These are phyloP conservation scores for Gymnopus androsaceus DNA, from an alignment of 1,284 basidiomycete genomes.

Conservation along the genomic window DNA sequence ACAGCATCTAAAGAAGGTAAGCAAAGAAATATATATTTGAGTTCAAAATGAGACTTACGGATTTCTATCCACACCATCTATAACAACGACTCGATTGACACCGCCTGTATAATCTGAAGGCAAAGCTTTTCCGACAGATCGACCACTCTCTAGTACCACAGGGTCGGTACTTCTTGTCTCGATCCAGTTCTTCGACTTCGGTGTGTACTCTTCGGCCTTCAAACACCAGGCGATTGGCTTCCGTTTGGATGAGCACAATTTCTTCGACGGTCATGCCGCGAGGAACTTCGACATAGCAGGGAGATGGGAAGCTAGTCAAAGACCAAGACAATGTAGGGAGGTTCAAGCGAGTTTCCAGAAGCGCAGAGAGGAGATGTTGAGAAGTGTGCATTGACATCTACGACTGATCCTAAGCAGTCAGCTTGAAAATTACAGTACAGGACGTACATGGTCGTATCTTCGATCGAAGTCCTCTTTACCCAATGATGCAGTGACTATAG, in stretches of 20 bases:
- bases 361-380: constrained; percentile 82
- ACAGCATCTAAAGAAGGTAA: constrained; percentile 62
- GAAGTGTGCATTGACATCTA: constrained; percentile 85
- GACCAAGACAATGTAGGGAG: constrained; percentile 88
- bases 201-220: constrained; percentile 65
- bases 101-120: constrained; percentile 76
- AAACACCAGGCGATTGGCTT: constrained; percentile 67
- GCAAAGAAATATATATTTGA: not conserved
- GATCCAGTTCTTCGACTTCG: constrained; percentile 67
- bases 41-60: constrained; percentile 52
- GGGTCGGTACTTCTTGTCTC: constrained; percentile 37
- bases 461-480: constrained; percentile 68
- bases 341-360: constrained; percentile 67
- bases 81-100: constrained; percentile 79
- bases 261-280: constrained; percentile 69
- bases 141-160: constrained; percentile 43
- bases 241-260: constrained; percentile 61
- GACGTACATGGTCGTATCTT: constrained; percentile 76
- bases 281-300: constrained; percentile 79
- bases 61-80: constrained; percentile 80
- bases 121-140: constrained; percentile 56
- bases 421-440: not conserved
- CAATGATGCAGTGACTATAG: constrained; percentile 56
- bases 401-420: constrained; percentile 5
- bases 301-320: constrained; percentile 64